Evolutionary conservation across 805 yeast genomes (phyloP), one percentile per base, ranked within the genome.

Genomic region (Sungouiella thailandica): DNA sequence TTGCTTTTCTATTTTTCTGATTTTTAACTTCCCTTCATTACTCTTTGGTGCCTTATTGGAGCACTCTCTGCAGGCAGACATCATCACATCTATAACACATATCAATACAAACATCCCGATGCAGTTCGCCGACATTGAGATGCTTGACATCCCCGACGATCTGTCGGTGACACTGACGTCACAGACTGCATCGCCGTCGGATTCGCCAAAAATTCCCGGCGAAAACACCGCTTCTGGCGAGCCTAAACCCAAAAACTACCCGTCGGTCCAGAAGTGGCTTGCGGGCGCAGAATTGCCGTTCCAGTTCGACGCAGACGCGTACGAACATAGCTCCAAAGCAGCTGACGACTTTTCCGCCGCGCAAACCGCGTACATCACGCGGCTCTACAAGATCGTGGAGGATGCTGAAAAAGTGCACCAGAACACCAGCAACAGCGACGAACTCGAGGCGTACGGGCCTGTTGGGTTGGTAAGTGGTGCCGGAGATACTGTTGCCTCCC

Each of bases 341-440:
- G 54, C 62, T 14, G 55, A 66, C 17, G 72, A 63, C 26, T 58
- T 62, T 18, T 62, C 75, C 1, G 46, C 49, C 5, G 58, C 58
- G 15, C 79, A 72, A 44, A 47, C 60, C 2, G 52, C 65, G 8
- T 82, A 75, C 42, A 65, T 77, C 25, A 69, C 70, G 18, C 52
- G 63, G 7, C 46, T 76, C 10, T 83, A 72, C 53, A 73, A 74
- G 40, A 60, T 70, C 3, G 70, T 79, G 41, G 78, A 78, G 39
- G 43, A 37, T 8, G 46, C 63, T 34, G n/a, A n/a, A n/a, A n/a
- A n/a, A n/a, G 39, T 47, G 25, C 48, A 41, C 8, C 41, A 46
- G 18, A 40, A 47, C 9, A 36, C 43, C 20, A 39, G 43, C n/a
- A 34, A 47, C 9, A 32, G 38, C 7, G 43, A 35, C 11, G 46